Conservation (phyloP, 1,139 yeast genomes). For the Pichiaceae sp. region DNA sequence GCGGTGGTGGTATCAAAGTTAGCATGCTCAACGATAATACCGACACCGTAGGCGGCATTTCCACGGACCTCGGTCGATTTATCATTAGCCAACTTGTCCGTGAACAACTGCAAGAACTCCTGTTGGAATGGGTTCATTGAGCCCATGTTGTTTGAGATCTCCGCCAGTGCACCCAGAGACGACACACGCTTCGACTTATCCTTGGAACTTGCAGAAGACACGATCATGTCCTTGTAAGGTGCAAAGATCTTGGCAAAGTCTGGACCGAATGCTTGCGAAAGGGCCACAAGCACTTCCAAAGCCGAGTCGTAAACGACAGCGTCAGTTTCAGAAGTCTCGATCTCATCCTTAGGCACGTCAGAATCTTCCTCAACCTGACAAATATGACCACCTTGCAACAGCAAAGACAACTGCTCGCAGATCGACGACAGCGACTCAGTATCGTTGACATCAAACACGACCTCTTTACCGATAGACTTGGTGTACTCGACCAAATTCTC, state of each 20-base stretch:
- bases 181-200: constrained; percentile 72
- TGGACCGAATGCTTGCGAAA: constrained; percentile 66
- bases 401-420: constrained; percentile 60
- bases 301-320: constrained; percentile 79
- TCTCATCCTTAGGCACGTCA: constrained; percentile 33
- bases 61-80: constrained; percentile 86
- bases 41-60: constrained; percentile 94
- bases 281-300: constrained; percentile 72
- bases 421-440: constrained; percentile 55
- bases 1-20: constrained; percentile 50
- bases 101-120: constrained; percentile 63
- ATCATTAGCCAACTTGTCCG: constrained; percentile 64
- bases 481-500: constrained; percentile 69
- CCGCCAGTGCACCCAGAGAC: constrained; percentile 87
- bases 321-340: constrained; percentile 74
- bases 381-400: constrained; percentile 73
- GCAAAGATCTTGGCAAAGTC: constrained; percentile 66
- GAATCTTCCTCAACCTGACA: constrained; percentile 59
- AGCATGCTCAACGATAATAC: constrained; percentile 55
- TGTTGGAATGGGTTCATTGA: constrained; percentile 56
- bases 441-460: constrained; percentile 51
- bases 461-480: constrained; percentile 65
- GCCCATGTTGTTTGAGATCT: constrained; percentile 72
- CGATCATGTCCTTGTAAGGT: constrained; percentile 62
- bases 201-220: constrained; percentile 53